Base-by-base conservation (phyloP, 2,329 filamentous ascomycete genomes). In the Aspergillus sergii region DNA sequence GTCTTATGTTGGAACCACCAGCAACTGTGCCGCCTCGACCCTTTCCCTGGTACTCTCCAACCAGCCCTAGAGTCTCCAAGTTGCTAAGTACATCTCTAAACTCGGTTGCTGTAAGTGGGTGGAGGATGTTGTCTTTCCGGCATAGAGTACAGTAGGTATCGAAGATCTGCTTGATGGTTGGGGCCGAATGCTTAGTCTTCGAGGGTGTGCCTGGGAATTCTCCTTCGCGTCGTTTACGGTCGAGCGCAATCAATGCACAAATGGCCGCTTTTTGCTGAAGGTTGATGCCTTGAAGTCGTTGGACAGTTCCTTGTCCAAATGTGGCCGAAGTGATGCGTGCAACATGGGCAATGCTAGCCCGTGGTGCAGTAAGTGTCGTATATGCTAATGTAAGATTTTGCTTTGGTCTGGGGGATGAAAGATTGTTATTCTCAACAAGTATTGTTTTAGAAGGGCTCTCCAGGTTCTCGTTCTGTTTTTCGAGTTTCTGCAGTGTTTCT, bases 241-340 rank as follows among this genome's bases (percentile, higher is more conserved):
- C 94, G n/a, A 95, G 87, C 2, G 93, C 92, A 45, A 94, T 85
- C 16, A 99, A 84, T 0, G 94, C 88, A 80, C 95, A 99, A 11
- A 99, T 84, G 0, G 94, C 93, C 4, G 94, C 95, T 77, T 97
- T 98, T 78, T 99, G 95, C 75, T 99, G 96, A 2, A 99, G 85
- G 75, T 98, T 99, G 61, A 99, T 86, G 5, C 89, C 89, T 76
- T 91, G 90, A 16, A 99, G 87, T 62, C 95, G 88, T 71, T 97
- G 93, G 14, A 85, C 87, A 1, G 93, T 91, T 41, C 94, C 94
- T 70, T 97, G 94, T 75, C 91, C 92, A 78, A 99, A 97, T 1
- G 93, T 91, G 4, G 92, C 88, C 0, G 94, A 89, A 0, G 95
- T 97, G 64, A 98, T 90, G 71, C 92, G 93, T 74, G 95, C 96